Evolutionary conservation across 2,329 filamentous ascomycete species (phyloP).

Genomic region (Phyllosticta ampelicida): DNA sequence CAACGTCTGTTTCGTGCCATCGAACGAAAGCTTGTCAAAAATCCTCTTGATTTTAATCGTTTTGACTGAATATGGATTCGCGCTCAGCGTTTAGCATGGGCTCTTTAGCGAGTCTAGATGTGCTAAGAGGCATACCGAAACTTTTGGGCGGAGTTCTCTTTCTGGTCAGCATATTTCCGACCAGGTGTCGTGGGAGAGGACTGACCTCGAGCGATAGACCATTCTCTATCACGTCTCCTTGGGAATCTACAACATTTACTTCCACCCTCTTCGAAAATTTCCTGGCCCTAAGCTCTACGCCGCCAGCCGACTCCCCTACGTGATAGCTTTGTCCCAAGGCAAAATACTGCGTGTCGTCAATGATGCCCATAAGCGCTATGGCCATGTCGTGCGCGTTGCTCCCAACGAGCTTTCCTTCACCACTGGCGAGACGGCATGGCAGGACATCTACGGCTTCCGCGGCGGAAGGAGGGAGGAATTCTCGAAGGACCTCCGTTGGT

Average conservation of each 20-base stretch:
- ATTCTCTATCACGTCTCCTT: constrained; percentile 13
- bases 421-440: constrained; percentile 31
- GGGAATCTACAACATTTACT: constrained; percentile 29
- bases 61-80: neutral
- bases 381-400: constrained; percentile 31
- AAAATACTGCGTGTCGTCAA: constrained; percentile 17
- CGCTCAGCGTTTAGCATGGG: neutral
- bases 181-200: no score
- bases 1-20: no score
- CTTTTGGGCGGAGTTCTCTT: constrained; percentile 1
- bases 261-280: constrained; percentile 34
- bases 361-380: constrained; percentile 30
- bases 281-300: constrained; percentile 31
- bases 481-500: constrained; percentile 23
- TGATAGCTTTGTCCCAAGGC: constrained; percentile 19
- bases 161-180: neutral
- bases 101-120: neutral
- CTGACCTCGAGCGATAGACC: neutral
- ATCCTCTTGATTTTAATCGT: neutral
- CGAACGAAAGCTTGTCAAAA: neutral
- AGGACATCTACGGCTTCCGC: constrained; percentile 24
- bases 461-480: constrained; percentile 15
- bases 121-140: neutral
- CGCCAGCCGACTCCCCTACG: constrained; percentile 24
- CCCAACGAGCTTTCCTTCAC: constrained; percentile 36